A percentile compares a stretch with the other conserved stretches of the same genome.
Evolutionary conservation across 208 protist species (phyloP).

Genomic region (Novymonas esmeraldas): DNA sequence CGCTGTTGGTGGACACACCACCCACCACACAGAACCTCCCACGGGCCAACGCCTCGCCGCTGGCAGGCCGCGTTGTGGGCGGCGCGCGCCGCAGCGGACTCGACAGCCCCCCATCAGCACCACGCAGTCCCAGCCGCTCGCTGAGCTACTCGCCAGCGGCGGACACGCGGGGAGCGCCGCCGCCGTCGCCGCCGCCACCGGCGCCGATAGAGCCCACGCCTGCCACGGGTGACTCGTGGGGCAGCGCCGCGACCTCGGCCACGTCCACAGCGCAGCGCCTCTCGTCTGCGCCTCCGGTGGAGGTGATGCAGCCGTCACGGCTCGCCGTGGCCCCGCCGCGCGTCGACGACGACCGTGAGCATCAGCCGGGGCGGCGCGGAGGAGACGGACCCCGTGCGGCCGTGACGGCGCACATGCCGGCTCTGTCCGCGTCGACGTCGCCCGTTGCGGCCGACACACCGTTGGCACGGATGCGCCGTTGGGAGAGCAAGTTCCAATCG

Average conservation of each 20-base stretch:
- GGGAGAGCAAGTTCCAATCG: conserved; percentile 32
- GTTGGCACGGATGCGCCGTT: conserved; percentile 14
- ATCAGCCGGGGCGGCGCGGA: too few species aligned
- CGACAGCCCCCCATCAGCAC: background rate
- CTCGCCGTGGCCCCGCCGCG: too few species aligned
- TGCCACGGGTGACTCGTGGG: too few species aligned
- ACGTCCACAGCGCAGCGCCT: background rate
- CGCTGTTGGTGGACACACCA: background rate
- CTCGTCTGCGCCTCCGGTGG: background rate
- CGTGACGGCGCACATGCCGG: too few species aligned
- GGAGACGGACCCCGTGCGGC: too few species aligned
- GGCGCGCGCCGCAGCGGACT: conserved; percentile 1
- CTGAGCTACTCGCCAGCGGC: conserved; percentile 29
- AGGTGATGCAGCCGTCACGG: conserved; percentile 22
- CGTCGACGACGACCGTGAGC: too few species aligned
- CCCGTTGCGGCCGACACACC: background rate
- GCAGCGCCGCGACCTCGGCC: background rate
- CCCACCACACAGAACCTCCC: background rate
- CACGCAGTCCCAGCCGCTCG: conserved; percentile 27
- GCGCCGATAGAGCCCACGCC: too few species aligned
- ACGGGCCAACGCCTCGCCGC: background rate
- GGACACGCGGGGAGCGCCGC: too few species aligned
- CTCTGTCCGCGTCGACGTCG: too few species aligned
- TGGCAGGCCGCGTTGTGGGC: too few species aligned
- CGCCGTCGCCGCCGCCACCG: too few species aligned